A percentile compares a stretch with the other conserved stretches of the same genome.
phyloP scores from a whole-genome alignment of 768 basidiomycete species.

The Amanita thiersii region DNA sequence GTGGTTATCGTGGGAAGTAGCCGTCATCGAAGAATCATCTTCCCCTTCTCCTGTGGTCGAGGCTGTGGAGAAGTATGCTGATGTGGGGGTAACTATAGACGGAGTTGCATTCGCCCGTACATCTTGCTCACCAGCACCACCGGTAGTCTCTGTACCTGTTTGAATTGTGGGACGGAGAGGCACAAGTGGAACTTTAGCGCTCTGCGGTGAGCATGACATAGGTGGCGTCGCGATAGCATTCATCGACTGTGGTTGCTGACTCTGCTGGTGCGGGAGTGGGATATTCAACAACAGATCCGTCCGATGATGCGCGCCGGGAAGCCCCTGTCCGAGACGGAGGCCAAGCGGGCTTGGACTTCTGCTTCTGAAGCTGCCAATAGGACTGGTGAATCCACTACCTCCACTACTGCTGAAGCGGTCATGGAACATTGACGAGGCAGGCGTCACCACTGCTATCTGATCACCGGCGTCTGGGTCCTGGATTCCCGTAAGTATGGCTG shows the following conservation, averaged over 20 bases:
- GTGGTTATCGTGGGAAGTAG: constrained; percentile 4
- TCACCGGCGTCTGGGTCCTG: constrained; percentile 40
- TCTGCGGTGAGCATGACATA: constrained; percentile 2
- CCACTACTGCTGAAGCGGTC: constrained; percentile 12
- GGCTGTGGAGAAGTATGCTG: constrained; percentile 35
- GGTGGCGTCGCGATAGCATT: background rate
- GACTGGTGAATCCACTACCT: constrained; percentile 56
- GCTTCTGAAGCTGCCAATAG: constrained; percentile 61
- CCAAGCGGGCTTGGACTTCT: constrained; percentile 59
- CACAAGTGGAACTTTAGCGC: background rate
- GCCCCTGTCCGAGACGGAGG: constrained; percentile 10
- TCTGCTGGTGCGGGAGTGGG: constrained; percentile 17
- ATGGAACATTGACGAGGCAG: constrained; percentile 21
- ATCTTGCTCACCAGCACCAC: background rate
- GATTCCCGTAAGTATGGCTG: constrained; percentile 52
- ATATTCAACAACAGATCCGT: constrained; percentile 43
- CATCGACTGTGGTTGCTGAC: background rate
- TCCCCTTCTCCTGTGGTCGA: constrained; percentile 4
- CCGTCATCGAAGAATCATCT: constrained; percentile 1
- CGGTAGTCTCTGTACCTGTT: background rate
- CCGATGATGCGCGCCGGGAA: constrained; percentile 14
- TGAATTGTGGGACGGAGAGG: constrained; percentile 4
- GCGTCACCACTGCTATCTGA: constrained; percentile 56
- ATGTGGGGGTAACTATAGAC: constrained; percentile 38
- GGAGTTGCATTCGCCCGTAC: constrained; percentile 14